Conservation (phyloP, 441 rosid genomes). For the Jatropha podagrica region DNA sequence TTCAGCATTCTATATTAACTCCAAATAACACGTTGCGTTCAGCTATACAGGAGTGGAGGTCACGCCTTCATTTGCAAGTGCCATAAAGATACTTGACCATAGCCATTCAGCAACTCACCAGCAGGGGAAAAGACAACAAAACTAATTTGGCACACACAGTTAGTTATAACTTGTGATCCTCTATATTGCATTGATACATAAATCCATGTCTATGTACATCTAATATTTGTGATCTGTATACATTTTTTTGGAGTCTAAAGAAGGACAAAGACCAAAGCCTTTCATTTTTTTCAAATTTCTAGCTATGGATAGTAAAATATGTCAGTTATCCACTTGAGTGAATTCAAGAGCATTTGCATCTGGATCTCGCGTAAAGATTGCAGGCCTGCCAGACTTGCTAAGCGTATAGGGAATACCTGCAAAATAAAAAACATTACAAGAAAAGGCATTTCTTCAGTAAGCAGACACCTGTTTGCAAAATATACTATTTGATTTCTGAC, state of each 20-base stretch:
- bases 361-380: slow-evolving; percentile 86
- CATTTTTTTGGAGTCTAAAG: neutral
- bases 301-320: neutral
- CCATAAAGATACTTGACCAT: neutral
- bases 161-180: neutral
- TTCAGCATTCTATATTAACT: slow-evolving; percentile 43
- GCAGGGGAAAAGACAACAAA: neutral
- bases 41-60: slow-evolving; percentile 80
- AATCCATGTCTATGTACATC: neutral
- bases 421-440: slow-evolving; percentile 6
- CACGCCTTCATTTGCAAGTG: slow-evolving; percentile 38
- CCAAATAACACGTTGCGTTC: slow-evolving; percentile 69
- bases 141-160: neutral
- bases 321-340: slow-evolving; percentile 50
- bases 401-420: slow-evolving; percentile 80
- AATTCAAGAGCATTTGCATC: slow-evolving; percentile 93
- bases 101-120: neutral
- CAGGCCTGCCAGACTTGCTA: slow-evolving; percentile 90
- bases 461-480: neutral
- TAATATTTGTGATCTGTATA: slow-evolving; percentile 1
- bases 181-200: neutral
- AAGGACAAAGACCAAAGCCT: neutral
- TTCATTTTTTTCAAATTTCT: neutral
- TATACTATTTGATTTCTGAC: neutral
- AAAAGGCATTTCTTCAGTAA: neutral